phyloP scores from a whole-genome alignment of 2,329 filamentous ascomycete genomes.

The Exophiala spinifera region DNA sequence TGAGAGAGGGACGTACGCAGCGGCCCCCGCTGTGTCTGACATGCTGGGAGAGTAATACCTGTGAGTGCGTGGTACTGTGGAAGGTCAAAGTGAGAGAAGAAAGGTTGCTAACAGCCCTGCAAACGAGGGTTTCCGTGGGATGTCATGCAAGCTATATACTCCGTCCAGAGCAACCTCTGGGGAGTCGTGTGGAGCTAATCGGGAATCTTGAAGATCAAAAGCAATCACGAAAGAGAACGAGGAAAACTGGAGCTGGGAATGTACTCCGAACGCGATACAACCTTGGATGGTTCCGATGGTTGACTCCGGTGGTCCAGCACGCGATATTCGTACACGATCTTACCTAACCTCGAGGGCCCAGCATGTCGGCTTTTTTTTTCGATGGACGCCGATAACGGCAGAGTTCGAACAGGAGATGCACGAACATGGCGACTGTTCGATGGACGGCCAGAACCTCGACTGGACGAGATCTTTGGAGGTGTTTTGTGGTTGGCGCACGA shows the following conservation, averaged over 20 bases:
- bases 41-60: slow-evolving; percentile 1
- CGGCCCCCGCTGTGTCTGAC: slow-evolving; percentile 16
- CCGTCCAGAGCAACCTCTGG: background rate
- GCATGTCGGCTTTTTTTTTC: background rate
- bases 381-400: background rate
- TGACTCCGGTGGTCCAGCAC: background rate
- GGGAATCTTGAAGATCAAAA: background rate
- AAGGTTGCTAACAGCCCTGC: too few species aligned
- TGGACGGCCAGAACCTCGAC: too few species aligned
- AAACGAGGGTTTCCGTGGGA: background rate
- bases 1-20: slow-evolving; percentile 16
- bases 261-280: background rate
- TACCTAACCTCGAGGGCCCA: background rate
- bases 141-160: background rate
- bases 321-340: too few species aligned
- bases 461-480: too few species aligned
- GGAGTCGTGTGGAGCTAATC: background rate
- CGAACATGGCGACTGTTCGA: background rate
- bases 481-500: background rate
- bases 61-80: too few species aligned
- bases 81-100: too few species aligned
- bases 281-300: background rate
- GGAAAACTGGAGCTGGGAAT: background rate
- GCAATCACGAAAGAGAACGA: background rate
- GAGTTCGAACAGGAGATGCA: background rate